phyloP scores from a whole-genome alignment of 805 yeast genomes.

The Komagataella phaffii region DNA sequence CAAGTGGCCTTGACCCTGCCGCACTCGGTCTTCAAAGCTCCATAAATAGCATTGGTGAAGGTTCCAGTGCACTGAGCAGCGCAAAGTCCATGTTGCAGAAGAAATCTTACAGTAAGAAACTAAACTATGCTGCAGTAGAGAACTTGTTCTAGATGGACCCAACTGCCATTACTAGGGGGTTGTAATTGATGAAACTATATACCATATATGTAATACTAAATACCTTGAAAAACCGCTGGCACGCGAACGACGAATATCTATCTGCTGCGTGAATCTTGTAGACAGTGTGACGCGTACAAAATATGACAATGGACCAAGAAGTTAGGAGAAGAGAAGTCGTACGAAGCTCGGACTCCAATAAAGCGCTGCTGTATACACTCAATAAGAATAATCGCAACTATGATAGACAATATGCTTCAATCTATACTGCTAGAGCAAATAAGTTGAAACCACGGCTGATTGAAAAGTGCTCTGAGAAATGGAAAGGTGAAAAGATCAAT shows the following conservation, averaged over 20 bases:
- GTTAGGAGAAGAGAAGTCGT: not conserved
- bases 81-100: slow-evolving; percentile 67
- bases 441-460: slow-evolving; percentile 31
- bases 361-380: not conserved
- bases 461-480: slow-evolving; percentile 25
- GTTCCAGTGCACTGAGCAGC: slow-evolving; percentile 59
- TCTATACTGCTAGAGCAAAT: slow-evolving; percentile 40
- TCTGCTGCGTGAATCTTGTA: not conserved
- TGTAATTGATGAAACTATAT: not conserved
- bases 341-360: not conserved
- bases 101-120: slow-evolving; percentile 73
- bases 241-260: not conserved
- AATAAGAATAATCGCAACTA: slow-evolving; percentile 22
- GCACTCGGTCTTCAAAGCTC: slow-evolving; percentile 24
- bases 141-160: slow-evolving; percentile 21
- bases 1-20: slow-evolving; percentile 8
- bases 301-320: not conserved
- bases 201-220: too few relatives aligned
- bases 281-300: not conserved
- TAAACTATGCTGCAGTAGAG: slow-evolving; percentile 76
- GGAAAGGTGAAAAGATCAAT: slow-evolving; percentile 27
- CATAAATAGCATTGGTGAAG: slow-evolving; percentile 30
- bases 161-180: not conserved
- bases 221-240: not conserved
- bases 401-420: slow-evolving; percentile 40